Percentiles rank a stretch among this genome's conserved stretches.
phyloP scores from a whole-genome alignment of 192 early-diverging fungal genomes.

The Coemansia sp. region DNA sequence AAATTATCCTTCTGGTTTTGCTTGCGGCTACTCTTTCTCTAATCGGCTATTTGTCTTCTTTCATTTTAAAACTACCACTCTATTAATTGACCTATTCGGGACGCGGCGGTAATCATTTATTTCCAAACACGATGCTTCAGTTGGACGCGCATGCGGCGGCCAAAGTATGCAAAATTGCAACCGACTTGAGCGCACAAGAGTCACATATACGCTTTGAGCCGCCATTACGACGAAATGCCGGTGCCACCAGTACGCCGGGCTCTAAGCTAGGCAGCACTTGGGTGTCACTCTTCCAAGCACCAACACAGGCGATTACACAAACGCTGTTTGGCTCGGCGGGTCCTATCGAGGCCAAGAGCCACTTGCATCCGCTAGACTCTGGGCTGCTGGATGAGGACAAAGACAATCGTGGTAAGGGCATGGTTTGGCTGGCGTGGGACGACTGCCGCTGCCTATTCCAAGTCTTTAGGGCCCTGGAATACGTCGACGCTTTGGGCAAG shows the following conservation, averaged over 20 bases:
- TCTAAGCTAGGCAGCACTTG: constrained; percentile 30
- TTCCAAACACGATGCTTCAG: constrained; percentile 7
- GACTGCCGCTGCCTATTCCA: constrained; percentile 41
- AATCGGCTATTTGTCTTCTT: not conserved
- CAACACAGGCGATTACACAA: constrained; percentile 32
- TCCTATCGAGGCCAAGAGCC: constrained; percentile 1
- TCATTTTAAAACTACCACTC: not conserved
- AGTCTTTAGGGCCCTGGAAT: constrained; percentile 43
- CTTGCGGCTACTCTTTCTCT: not conserved
- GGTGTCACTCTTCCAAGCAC: constrained; percentile 33
- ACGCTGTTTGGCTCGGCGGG: constrained; percentile 20
- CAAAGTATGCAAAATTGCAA: constrained; percentile 41
- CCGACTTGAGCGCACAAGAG: constrained; percentile 30
- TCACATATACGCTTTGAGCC: constrained; percentile 25
- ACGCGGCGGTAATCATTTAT: not conserved
- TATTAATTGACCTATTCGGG: not conserved
- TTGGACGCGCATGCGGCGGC: constrained; percentile 31
- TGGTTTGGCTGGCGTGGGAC: constrained; percentile 54
- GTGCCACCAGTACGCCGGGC: not conserved
- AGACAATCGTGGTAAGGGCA: constrained; percentile 4
- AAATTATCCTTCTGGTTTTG: constrained; percentile 1
- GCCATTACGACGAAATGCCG: constrained; percentile 9
- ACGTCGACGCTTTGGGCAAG: constrained; percentile 39
- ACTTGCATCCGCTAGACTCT: constrained; percentile 23
- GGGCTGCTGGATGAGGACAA: constrained; percentile 11